Evolutionary conservation across 1,284 basidiomycete species (phyloP).

Genomic region (Cutaneotrichosporon cyanovorans): DNA sequence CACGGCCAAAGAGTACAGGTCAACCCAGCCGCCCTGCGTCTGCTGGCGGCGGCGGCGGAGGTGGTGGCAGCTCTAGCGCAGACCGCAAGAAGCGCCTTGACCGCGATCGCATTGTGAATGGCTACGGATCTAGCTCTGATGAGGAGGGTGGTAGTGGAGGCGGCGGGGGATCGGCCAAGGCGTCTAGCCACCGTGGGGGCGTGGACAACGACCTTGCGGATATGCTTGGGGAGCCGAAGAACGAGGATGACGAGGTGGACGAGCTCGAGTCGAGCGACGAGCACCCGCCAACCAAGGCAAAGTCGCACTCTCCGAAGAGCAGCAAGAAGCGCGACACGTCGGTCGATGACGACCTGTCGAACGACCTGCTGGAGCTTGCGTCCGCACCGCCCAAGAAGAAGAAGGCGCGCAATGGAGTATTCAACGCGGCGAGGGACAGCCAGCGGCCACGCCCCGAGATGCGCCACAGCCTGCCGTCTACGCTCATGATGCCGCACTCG

Average conservation of each 20-base stretch:
- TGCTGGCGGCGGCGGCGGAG: slow-evolving; percentile 11
- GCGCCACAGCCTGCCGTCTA: slow-evolving; percentile 8
- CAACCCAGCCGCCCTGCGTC: slow-evolving; percentile 8
- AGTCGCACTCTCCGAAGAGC: slow-evolving; percentile 8
- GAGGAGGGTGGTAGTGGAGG: slow-evolving; percentile 13
- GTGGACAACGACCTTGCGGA: slow-evolving; percentile 24
- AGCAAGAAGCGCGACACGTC: slow-evolving; percentile 25
- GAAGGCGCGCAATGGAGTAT: slow-evolving; percentile 9
- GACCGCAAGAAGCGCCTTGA: slow-evolving; percentile 20
- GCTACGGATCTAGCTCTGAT: slow-evolving; percentile 30
- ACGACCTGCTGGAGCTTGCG: slow-evolving; percentile 32
- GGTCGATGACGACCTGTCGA: slow-evolving; percentile 28
- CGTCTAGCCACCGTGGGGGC: not conserved
- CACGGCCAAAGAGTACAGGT: slow-evolving; percentile 9
- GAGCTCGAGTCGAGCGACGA: slow-evolving; percentile 28
- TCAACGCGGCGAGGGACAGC: not conserved
- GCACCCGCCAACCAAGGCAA: slow-evolving; percentile 2
- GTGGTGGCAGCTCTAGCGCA: too few relatives aligned
- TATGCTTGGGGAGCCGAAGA: slow-evolving; percentile 15
- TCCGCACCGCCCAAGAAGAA: slow-evolving; percentile 37
- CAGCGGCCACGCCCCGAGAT: slow-evolving; percentile 5
- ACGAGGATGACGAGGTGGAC: slow-evolving; percentile 26
- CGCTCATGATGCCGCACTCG: not conserved
- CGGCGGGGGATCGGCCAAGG: slow-evolving; percentile 2
- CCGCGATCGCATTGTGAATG: slow-evolving; percentile 29